A percentile compares a stretch with the other conserved stretches of the same genome.
phyloP scores from a whole-genome alignment of 208 protist species.

The Wallacemonas sp. region DNA sequence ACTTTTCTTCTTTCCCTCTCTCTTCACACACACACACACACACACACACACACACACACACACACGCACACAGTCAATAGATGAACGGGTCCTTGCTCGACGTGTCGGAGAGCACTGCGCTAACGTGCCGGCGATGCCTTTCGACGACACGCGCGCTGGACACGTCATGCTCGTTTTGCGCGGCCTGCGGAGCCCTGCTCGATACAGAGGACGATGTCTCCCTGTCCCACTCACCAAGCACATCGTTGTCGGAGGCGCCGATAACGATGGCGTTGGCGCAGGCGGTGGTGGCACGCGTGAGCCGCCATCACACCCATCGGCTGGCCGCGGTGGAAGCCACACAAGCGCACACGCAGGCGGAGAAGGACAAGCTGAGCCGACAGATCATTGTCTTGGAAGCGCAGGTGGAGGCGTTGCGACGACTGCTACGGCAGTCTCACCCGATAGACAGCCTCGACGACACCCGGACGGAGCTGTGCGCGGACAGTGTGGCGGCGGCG shows the following conservation, averaged over 20 bases:
- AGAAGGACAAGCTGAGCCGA: background rate
- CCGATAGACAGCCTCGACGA: too few species aligned
- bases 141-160: constrained; percentile 1
- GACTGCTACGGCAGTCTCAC: background rate
- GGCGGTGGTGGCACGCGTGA: background rate
- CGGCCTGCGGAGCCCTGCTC: background rate
- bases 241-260: too few species aligned
- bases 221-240: too few species aligned
- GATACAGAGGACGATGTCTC: too few species aligned
- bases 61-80: too few species aligned
- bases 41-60: too few species aligned
- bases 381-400: background rate
- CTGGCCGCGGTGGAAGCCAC: background rate
- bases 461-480: too few species aligned
- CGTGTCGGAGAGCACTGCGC: too few species aligned
- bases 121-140: too few species aligned
- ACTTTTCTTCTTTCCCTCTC: background rate
- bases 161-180: background rate
- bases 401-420: background rate
- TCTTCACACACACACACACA: background rate
- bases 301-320: background rate
- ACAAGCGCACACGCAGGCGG: background rate
- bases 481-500: too few species aligned
- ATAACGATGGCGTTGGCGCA: background rate
- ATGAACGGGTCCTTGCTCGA: too few species aligned